These are phyloP conservation scores for Thermomyces lanuginosus DNA, from an alignment of 2,329 filamentous ascomycete genomes.

Conservation along the genomic window DNA sequence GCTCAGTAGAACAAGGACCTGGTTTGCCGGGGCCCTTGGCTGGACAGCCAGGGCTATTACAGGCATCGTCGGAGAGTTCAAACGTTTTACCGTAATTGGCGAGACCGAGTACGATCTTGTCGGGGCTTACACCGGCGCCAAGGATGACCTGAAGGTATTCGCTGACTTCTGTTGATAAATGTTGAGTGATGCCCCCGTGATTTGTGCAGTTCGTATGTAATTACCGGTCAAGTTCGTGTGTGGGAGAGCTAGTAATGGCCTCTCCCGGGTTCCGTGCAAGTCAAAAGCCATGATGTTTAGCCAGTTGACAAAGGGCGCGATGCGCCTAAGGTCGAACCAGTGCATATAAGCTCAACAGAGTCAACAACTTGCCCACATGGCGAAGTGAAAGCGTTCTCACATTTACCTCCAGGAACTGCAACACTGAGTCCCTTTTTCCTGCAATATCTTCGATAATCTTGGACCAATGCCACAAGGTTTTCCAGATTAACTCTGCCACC, in stretches of 20 bases:
- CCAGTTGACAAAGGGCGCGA: conserved; percentile 7
- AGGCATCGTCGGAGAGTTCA: conserved; percentile 10
- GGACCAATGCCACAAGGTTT: conserved; percentile 4
- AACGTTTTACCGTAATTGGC: conserved; percentile 17
- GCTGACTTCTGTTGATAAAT: not conserved
- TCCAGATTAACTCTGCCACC: conserved; percentile 4
- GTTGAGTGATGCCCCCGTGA: not conserved
- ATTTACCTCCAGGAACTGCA: conserved; percentile 5
- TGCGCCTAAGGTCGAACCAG: conserved; percentile 13
- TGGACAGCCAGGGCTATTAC: conserved; percentile 11
- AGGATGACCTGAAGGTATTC: conserved; percentile 13
- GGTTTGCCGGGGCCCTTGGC: conserved; percentile 9
- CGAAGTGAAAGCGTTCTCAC: conserved; percentile 1
- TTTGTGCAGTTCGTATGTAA: not conserved
- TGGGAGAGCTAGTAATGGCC: conserved; percentile 2
- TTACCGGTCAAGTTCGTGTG: conserved; percentile 6
- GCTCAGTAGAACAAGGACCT: conserved; percentile 10
- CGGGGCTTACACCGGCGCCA: conserved; percentile 13
- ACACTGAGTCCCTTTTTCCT: conserved; percentile 6
- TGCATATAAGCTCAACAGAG: conserved; percentile 8
- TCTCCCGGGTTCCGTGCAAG: conserved; percentile 15
- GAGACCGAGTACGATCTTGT: conserved; percentile 14
- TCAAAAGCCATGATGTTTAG: conserved; percentile 9
- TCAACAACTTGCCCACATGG: not conserved
- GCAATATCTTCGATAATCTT: conserved; percentile 6